phyloP scores from a whole-genome alignment of 1,139 yeast genomes.

The Suhomyces terraborum region DNA sequence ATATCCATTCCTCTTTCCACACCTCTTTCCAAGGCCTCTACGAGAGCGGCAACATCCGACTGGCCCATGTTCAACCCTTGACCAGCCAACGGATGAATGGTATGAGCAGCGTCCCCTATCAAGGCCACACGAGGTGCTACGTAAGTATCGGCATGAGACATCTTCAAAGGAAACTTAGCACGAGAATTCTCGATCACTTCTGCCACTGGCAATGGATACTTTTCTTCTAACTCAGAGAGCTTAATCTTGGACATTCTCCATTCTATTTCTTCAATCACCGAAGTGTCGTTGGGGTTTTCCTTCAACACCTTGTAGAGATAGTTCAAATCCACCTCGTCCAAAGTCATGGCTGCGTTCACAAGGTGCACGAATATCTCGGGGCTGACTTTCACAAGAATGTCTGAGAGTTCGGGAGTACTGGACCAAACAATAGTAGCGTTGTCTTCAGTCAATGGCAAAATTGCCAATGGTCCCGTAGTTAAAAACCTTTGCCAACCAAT shows the following conservation, averaged over 20 bases:
- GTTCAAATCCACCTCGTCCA: slow-evolving; percentile 52
- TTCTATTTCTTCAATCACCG: slow-evolving; percentile 62
- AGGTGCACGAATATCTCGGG: slow-evolving; percentile 66
- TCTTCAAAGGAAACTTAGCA: slow-evolving; percentile 84
- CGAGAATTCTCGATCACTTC: slow-evolving; percentile 64
- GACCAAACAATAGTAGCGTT: slow-evolving; percentile 94
- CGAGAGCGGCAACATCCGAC: slow-evolving; percentile 77
- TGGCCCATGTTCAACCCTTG: slow-evolving; percentile 99
- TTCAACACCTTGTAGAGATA: slow-evolving; percentile 38
- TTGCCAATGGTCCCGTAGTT: slow-evolving; percentile 91
- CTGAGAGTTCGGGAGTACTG: slow-evolving; percentile 74
- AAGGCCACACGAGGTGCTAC: slow-evolving; percentile 82
- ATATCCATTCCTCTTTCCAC: slow-evolving; percentile 81
- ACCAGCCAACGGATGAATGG: slow-evolving; percentile 97
- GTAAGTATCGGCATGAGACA: slow-evolving; percentile 91
- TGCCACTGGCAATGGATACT: slow-evolving; percentile 66
- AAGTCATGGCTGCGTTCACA: slow-evolving; percentile 82
- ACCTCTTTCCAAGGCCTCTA: slow-evolving; percentile 70
- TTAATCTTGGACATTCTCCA: slow-evolving; percentile 64
- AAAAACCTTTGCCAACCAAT: slow-evolving; percentile 94
- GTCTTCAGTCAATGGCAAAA: slow-evolving; percentile 83
- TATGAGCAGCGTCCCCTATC: slow-evolving; percentile 97
- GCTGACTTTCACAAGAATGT: slow-evolving; percentile 57
- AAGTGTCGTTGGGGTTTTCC: slow-evolving; percentile 44
- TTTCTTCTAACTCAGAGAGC: slow-evolving; percentile 51